A percentile compares a stretch with the other conserved stretches of the same genome.
Conservation (phyloP, 495 filamentous ascomycete species). For the Penicillium salamii region DNA sequence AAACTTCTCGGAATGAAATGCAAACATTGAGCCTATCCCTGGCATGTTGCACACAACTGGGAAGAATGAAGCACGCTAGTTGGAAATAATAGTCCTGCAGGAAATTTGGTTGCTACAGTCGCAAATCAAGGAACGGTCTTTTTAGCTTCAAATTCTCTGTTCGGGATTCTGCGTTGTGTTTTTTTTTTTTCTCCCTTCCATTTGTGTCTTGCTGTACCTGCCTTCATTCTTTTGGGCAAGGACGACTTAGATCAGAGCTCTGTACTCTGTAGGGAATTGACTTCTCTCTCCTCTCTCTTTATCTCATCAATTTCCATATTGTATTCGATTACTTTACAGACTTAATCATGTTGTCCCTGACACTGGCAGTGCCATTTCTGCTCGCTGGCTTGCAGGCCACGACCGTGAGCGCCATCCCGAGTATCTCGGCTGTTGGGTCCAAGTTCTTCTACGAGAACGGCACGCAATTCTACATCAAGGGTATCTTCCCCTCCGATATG, state of each 20-base stretch:
- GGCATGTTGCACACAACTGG: background rate
- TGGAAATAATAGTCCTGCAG: background rate
- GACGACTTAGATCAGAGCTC: background rate
- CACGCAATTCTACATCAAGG: conserved; percentile 79
- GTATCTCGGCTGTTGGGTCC: conserved; percentile 68
- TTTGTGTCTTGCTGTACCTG: background rate
- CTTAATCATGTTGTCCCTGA: conserved; percentile 23
- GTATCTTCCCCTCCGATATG: conserved; percentile 23
- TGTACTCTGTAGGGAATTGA: too few relatives aligned
- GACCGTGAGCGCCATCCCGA: conserved; percentile 38
- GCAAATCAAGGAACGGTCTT: conserved; percentile 13
- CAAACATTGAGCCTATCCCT: background rate
- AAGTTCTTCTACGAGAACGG: conserved; percentile 82
- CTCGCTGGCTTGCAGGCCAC: conserved; percentile 28
- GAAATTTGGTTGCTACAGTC: conserved; percentile 15
- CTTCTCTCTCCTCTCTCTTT: background rate
- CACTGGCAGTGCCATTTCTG: conserved; percentile 23
- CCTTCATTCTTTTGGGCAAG: background rate
- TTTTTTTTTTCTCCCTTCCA: background rate
- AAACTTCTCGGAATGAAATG: background rate
- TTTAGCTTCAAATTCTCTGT: background rate
- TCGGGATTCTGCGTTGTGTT: background rate
- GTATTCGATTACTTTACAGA: background rate
- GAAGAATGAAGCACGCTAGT: conserved; percentile 9
- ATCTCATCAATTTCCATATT: background rate